phyloP scores from a whole-genome alignment of 73 alveolate species.

The Paramecium octaurelia region DNA sequence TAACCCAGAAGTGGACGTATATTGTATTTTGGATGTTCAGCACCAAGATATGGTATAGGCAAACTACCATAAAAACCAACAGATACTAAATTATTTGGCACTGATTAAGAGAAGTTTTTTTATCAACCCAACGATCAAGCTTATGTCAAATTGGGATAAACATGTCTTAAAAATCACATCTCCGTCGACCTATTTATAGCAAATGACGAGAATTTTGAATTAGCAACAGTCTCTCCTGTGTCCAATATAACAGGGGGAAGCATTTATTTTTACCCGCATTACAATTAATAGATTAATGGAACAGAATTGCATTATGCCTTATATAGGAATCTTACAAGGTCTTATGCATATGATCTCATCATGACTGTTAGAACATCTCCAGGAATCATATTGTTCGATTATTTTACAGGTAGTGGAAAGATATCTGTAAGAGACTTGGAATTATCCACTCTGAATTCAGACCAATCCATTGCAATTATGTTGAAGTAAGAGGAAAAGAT shows the following conservation, averaged over 20 bases:
- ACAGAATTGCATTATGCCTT: constrained; percentile 63
- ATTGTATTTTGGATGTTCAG: constrained; percentile 44
- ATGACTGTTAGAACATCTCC: constrained; percentile 68
- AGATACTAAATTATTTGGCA: constrained; percentile 25
- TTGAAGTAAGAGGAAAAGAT: constrained; percentile 68
- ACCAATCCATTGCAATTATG: constrained; percentile 68
- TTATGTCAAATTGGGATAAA: constrained; percentile 31
- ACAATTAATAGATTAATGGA: constrained; percentile 30
- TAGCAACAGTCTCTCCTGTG: constrained; percentile 51
- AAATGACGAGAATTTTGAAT: constrained; percentile 37
- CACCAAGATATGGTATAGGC: constrained; percentile 54
- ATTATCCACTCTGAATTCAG: constrained; percentile 73
- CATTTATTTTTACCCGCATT: constrained; percentile 49
- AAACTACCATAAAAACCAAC: constrained; percentile 18
- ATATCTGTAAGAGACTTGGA: constrained; percentile 67
- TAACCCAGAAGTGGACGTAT: constrained; percentile 52
- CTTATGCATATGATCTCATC: constrained; percentile 69
- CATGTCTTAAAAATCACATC: constrained; percentile 12
- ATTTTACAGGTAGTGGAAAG: constrained; percentile 65
- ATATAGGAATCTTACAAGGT: constrained; percentile 74
- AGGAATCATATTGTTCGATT: constrained; percentile 69
- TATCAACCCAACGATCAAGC: constrained; percentile 42
- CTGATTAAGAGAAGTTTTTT: constrained; percentile 42
- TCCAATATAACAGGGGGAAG: constrained; percentile 56
- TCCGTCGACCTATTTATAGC: constrained; percentile 51